These are phyloP conservation scores for Eutypella sp. DNA, from an alignment of 2,329 filamentous ascomycete genomes.

Conservation along the genomic window DNA sequence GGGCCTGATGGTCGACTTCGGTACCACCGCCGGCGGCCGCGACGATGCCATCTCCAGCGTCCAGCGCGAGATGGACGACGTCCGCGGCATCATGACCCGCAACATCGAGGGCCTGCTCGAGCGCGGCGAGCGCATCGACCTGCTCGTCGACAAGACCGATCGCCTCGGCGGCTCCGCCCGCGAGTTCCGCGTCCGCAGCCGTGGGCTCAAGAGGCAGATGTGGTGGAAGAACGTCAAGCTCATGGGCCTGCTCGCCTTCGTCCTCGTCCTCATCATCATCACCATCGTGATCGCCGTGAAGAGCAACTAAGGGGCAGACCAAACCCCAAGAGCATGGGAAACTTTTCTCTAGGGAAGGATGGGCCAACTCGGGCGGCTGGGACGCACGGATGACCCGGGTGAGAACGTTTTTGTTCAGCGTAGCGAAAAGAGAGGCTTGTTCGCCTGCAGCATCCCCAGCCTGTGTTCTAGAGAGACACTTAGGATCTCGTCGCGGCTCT, in stretches of 20 bases:
- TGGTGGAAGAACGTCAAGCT: constrained; percentile 99
- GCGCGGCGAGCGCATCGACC: constrained; percentile 85
- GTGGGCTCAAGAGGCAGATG: constrained; percentile 86
- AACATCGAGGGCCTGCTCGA: constrained; percentile 89
- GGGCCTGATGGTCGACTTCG: constrained; percentile 76
- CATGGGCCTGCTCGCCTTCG: constrained; percentile 73
- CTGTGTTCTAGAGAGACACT: too few relatives aligned
- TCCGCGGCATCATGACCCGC: constrained; percentile 88
- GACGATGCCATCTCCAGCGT: constrained; percentile 80
- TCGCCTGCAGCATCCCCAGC: too few relatives aligned
- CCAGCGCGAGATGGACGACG: constrained; percentile 86
- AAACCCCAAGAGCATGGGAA: too few relatives aligned
- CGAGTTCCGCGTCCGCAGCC: constrained; percentile 84
- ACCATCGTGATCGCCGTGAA: constrained; percentile 52
- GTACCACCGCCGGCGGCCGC: constrained; percentile 68
- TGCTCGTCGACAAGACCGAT: constrained; percentile 96
- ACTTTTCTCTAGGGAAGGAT: neutral
- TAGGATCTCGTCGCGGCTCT: too few relatives aligned
- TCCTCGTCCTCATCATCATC: constrained; percentile 55
- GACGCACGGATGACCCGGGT: too few relatives aligned
- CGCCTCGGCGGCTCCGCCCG: constrained; percentile 79
- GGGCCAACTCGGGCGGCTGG: too few relatives aligned
- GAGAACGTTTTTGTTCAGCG: too few relatives aligned
- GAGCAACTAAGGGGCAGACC: constrained; percentile 28
- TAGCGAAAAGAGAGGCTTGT: too few relatives aligned